Conservation (phyloP, 495 filamentous ascomycete species). For the Neurospora tetrasperma region DNA sequence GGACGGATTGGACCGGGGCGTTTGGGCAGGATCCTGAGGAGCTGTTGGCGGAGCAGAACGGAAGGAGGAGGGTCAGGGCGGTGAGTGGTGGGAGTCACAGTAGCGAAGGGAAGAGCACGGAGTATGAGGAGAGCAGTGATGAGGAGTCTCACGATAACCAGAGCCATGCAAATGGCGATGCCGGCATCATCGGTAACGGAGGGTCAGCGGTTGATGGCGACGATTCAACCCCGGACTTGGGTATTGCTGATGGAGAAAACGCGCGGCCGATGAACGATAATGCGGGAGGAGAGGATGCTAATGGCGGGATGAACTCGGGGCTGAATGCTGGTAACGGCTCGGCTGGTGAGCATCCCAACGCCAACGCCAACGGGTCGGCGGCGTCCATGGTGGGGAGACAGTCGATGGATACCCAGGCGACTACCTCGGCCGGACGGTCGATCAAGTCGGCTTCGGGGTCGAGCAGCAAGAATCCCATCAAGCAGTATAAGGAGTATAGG, state of each 20-base stretch:
- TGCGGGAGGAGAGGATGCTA: background rate
- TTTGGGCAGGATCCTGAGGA: conserved; percentile 56
- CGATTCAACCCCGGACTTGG: conserved; percentile 30
- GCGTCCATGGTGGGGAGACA: conserved; percentile 4
- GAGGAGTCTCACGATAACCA: conserved; percentile 14
- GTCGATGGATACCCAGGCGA: conserved; percentile 14
- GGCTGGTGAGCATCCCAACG: background rate
- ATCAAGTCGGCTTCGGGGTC: conserved; percentile 4
- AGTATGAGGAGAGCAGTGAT: conserved; percentile 28
- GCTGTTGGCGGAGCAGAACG: conserved; percentile 16
- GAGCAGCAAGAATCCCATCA: conserved; percentile 34
- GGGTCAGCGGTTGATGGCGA: conserved; percentile 9
- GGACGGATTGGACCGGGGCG: conserved; percentile 81
- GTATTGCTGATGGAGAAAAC: conserved; percentile 32
- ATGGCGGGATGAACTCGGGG: conserved; percentile 4
- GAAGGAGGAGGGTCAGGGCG: conserved; percentile 25
- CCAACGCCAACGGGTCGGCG: background rate
- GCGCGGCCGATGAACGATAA: background rate
- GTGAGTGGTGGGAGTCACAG: conserved; percentile 11
- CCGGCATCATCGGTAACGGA: background rate
- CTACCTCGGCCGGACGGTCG: conserved; percentile 1
- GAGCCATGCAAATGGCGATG: background rate
- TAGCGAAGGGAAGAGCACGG: conserved; percentile 32
- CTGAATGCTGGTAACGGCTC: background rate
- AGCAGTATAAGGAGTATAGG: conserved; percentile 44